Percentiles rank a stretch among this genome's conserved stretches.
Conservation (phyloP, 768 basidiomycete genomes). For the button mushroom (Agaricus bisporus) region DNA sequence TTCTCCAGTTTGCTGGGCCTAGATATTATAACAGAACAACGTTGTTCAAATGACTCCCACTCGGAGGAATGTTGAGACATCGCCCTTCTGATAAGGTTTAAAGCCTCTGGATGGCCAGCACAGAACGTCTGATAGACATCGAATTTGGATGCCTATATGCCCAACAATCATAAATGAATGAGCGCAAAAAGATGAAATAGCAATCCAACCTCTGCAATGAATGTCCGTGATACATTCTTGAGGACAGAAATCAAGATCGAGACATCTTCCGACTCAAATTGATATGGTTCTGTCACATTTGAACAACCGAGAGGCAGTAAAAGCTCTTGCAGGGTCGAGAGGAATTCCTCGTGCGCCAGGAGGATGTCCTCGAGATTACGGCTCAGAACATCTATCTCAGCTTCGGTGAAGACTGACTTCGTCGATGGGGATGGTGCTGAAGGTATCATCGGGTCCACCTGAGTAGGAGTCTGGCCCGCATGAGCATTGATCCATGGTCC, state of each 20-base stretch:
- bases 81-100: constrained; percentile 64
- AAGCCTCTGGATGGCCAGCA: constrained; percentile 77
- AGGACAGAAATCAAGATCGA: constrained; percentile 39
- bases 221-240: constrained; percentile 46
- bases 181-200: not conserved
- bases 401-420: constrained; percentile 46
- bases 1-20: constrained; percentile 25
- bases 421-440: constrained; percentile 21
- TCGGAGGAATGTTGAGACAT: constrained; percentile 60
- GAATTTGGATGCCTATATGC: constrained; percentile 61
- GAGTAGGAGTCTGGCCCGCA: constrained; percentile 16
- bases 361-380: constrained; percentile 69
- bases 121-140: constrained; percentile 83
- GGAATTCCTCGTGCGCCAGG: constrained; percentile 60
- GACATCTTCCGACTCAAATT: constrained; percentile 15
- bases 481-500: constrained; percentile 42
- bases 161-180: not conserved
- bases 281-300: constrained; percentile 22
- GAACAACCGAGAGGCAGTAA: constrained; percentile 47
- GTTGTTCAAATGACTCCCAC: constrained; percentile 82
- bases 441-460: constrained; percentile 10
- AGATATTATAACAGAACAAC: constrained; percentile 53
- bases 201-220: constrained; percentile 47
- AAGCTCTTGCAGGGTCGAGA: constrained; percentile 44
- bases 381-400: constrained; percentile 51